Percentiles rank a stretch among this genome's conserved stretches.
Evolutionary conservation across 108 stramenopile genomes (phyloP).

Genomic region (Nannochloropsis granulata): DNA sequence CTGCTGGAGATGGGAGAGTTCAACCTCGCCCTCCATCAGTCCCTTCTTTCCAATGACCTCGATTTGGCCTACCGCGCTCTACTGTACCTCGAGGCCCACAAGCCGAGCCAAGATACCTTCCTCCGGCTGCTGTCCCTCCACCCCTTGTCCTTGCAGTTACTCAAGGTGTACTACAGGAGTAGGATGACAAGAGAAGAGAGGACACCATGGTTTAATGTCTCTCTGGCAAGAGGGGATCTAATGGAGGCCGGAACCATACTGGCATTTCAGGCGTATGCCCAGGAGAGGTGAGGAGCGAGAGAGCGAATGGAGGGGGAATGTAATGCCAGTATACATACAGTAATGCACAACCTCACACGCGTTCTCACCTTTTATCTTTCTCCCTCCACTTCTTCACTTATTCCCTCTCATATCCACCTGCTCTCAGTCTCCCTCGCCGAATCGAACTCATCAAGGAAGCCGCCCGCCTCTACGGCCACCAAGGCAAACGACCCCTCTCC

Average conservation of each 20-base stretch:
- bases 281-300: background rate
- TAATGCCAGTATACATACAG: background rate
- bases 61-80: conserved; percentile 29
- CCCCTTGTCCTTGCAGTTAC: conserved; percentile 25
- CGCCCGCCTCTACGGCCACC: background rate
- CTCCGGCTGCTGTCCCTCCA: conserved; percentile 12
- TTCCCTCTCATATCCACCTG: background rate
- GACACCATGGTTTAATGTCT: conserved; percentile 21
- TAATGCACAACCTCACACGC: too few species aligned
- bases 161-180: conserved; percentile 34
- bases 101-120: conserved; percentile 8
- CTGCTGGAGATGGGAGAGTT: conserved; percentile 31
- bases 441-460: background rate
- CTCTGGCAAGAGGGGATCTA: conserved; percentile 9
- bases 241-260: conserved; percentile 31
- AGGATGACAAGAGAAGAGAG: conserved; percentile 14
- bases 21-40: conserved; percentile 26
- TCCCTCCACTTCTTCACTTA: too few species aligned
- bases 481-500: background rate
- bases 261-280: conserved; percentile 14
- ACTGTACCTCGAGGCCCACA: conserved; percentile 10
- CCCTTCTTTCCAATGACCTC: conserved; percentile 15
- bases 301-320: background rate
- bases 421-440: background rate
- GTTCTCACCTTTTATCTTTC: too few species aligned